Evolutionary conservation across 2,329 filamentous ascomycete species (phyloP), one percentile per base, ranked within the genome.

Genomic region (Cercospora citrullina): DNA sequence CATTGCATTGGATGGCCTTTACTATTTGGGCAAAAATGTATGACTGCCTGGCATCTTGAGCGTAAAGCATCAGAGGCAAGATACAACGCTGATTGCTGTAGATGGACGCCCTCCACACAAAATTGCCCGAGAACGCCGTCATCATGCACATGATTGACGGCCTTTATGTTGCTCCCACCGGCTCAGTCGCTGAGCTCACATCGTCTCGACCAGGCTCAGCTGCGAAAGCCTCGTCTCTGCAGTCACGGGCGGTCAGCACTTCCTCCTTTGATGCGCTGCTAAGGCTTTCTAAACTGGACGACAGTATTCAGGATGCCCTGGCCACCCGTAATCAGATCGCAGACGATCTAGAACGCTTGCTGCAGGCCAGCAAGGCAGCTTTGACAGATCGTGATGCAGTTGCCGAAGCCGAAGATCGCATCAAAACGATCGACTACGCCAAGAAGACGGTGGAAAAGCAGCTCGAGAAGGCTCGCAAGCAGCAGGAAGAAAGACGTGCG

Each of bases 211-310:
- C 81, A 78, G 58, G 70, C 74, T 12, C 64, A 30, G 4, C 67
- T 62, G 30, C 18, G 12, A 64, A 23, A 12, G 64, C 36, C 26
- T 42, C 64, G 2, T 18, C 57, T 30, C 23, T 39, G 7, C 48
- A 36, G 1, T 55, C 62, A 36, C 85, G 5, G 79, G 84, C 1
- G 73, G 81, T 86, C n/a, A 76, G 86, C 0, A 93, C 91, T 0
- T 93, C 93, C 0, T 93, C 93, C 0, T 97, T 96, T 78, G 93
- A 93, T 75, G 88, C 91, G 1, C 83, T 98, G 21, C 94, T 97
- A 89, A 90, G 91, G 68, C 84, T 98, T 10, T 90, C 92, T 5
- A 97, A 94, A 67, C 84, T 98, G 16, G 93, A 97, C 70, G 92
- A 91, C 77, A 96, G 93, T 64, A 92, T 97, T 26, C 93, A 96